phyloP scores from a whole-genome alignment of 441 rosid species.

The Corymbia citriodora region DNA sequence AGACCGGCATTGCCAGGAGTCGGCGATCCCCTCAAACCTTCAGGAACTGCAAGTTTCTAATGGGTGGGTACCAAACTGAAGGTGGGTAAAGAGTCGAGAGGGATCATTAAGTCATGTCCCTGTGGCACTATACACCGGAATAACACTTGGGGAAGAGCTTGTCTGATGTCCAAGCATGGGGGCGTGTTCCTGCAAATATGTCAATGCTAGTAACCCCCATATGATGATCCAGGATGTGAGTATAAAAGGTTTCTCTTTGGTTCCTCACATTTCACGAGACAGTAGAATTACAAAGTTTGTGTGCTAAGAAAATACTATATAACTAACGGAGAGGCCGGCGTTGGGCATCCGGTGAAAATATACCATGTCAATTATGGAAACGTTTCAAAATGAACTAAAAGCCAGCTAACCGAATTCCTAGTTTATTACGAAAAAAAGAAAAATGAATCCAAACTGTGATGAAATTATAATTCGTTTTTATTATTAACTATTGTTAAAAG shows the following conservation, averaged over 20 bases:
- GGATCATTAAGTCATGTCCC: not conserved
- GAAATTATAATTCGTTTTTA: not conserved
- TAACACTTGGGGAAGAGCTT: not conserved
- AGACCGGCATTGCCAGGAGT: not conserved
- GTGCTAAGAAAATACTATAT: not conserved
- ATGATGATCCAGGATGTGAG: no score
- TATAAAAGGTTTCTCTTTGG: not conserved
- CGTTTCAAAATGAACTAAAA: not conserved
- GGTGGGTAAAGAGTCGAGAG: not conserved
- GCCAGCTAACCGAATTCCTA: not conserved
- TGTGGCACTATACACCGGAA: not conserved
- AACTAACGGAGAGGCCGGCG: not conserved
- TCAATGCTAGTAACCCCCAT: not conserved
- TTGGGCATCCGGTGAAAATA: not conserved
- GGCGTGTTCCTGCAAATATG: not conserved
- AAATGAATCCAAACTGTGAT: not conserved
- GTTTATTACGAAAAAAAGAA: not conserved
- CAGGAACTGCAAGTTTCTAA: no score
- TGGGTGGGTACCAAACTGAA: not conserved
- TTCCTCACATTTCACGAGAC: not conserved
- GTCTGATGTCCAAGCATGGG: not conserved
- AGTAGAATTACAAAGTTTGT: not conserved
- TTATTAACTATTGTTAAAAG: not conserved
- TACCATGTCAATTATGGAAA: not conserved
- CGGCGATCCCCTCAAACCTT: no score